Conservation (phyloP, 2,329 filamentous ascomycete species). For the Sporothrix phasma region DNA sequence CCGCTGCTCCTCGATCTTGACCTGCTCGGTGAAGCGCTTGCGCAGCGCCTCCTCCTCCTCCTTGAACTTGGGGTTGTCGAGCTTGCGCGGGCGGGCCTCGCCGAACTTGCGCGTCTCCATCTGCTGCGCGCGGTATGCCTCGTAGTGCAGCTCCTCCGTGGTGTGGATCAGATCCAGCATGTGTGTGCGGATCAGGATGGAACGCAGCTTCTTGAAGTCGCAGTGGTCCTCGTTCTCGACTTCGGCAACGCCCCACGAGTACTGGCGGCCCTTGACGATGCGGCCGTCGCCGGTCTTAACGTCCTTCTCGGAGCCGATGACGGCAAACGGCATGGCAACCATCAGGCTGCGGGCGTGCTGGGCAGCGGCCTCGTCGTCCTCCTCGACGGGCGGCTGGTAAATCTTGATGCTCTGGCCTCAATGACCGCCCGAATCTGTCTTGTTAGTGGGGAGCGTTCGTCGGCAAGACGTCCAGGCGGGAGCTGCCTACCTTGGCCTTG, state of each 20-base stretch:
- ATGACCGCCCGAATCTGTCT: slow-evolving; percentile 82
- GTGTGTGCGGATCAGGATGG: slow-evolving; percentile 96
- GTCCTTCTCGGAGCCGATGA: slow-evolving; percentile 98
- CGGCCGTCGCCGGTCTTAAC: slow-evolving; percentile 93
- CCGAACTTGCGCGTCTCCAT: slow-evolving; percentile 99
- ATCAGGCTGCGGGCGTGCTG: slow-evolving; percentile 91
- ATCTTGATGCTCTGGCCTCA: slow-evolving; percentile 99
- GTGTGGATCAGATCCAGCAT: slow-evolving; percentile 99
- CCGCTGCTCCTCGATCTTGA: slow-evolving; percentile 99
- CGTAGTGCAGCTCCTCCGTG: slow-evolving; percentile 98
- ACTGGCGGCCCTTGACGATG: slow-evolving; percentile 97
- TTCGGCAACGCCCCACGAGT: slow-evolving; percentile 98
- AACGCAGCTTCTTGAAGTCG: slow-evolving; percentile 99
- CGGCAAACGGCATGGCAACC: slow-evolving; percentile 95
- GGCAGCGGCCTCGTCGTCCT: slow-evolving; percentile 93
- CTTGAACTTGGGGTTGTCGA: slow-evolving; percentile 99
- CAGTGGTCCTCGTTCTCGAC: slow-evolving; percentile 99
- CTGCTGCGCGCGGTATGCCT: slow-evolving; percentile 96
- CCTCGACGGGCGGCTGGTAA: slow-evolving; percentile 94
- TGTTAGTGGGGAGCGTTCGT: slow-evolving; percentile 1
- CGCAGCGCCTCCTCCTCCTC: slow-evolving; percentile 97
- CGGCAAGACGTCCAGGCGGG: too few relatives aligned
- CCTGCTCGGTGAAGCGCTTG: slow-evolving; percentile 99
- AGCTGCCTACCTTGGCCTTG: slow-evolving; percentile 69
- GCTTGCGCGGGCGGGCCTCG: slow-evolving; percentile 90